A percentile compares a stretch with the other conserved stretches of the same genome.
Conservation (phyloP, 192 early-diverging fungal genomes). For the Funneliformis mosseae region DNA sequence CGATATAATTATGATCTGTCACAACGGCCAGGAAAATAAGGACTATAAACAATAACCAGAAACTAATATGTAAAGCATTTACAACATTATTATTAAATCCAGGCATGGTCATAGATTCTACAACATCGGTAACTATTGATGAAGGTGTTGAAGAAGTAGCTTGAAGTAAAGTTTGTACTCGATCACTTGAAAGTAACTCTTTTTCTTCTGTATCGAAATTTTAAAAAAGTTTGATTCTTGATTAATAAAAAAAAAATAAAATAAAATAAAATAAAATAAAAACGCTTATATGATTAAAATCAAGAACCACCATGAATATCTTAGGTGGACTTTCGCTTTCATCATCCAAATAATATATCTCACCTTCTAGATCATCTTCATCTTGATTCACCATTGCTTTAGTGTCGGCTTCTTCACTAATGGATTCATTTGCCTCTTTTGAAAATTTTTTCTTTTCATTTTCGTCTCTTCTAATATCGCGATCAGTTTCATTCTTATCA, state of each 20-base stretch:
- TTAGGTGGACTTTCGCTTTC: not conserved
- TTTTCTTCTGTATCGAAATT: not conserved
- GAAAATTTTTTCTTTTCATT: not conserved
- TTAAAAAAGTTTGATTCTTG: too few relatives aligned
- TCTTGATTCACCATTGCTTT: too few relatives aligned
- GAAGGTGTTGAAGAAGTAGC: slow-evolving; percentile 10
- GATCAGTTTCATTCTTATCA: not conserved
- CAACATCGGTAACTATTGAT: slow-evolving; percentile 12
- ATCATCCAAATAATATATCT: not conserved
- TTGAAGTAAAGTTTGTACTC: slow-evolving; percentile 20
- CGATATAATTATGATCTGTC: not conserved
- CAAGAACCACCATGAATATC: not conserved
- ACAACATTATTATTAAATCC: slow-evolving; percentile 33
- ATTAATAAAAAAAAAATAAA: not conserved
- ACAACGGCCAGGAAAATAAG: not conserved
- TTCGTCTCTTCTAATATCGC: not conserved
- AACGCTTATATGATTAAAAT: not conserved
- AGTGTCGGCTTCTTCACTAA: not conserved
- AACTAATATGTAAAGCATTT: slow-evolving; percentile 1
- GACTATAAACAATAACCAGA: slow-evolving; percentile 3
- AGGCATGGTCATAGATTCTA: slow-evolving; percentile 24
- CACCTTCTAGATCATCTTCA: not conserved
- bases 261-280: not conserved
- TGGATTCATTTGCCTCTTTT: not conserved
- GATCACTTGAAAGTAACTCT: not conserved